These are phyloP conservation scores for Phytophthora ramorum DNA, from an alignment of 352 stramenopile species.

Conservation along the genomic window DNA sequence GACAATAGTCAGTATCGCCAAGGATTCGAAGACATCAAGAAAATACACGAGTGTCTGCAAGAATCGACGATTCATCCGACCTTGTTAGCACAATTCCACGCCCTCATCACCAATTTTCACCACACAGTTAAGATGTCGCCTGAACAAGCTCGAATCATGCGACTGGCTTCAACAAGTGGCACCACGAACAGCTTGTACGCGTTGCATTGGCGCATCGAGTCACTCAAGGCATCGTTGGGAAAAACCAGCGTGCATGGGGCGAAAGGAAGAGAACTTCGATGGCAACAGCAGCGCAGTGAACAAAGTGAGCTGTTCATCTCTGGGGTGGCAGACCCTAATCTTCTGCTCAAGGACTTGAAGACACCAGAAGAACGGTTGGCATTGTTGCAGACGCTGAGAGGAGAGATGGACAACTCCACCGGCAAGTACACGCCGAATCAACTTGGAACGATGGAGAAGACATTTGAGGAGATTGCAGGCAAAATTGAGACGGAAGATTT, in stretches of 20 bases:
- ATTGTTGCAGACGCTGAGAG: not conserved
- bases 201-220: not conserved
- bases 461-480: not conserved
- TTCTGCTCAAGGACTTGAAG: conserved; percentile 6
- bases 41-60: not conserved
- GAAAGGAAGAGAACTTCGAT: not conserved
- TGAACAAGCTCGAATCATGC: conserved; percentile 2
- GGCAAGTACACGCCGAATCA: not conserved
- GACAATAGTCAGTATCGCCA: not conserved
- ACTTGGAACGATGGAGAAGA: not conserved
- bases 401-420: not conserved
- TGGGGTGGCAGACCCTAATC: not conserved
- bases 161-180: not conserved
- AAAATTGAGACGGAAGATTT: not conserved
- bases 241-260: not conserved
- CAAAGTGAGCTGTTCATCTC: conserved; percentile 1
- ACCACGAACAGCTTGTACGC: not conserved
- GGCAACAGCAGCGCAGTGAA: not conserved
- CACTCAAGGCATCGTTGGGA: not conserved
- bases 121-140: not conserved
- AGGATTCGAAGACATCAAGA: not conserved
- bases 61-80: not conserved
- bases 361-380: not conserved
- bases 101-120: not conserved
- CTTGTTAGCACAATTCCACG: not conserved